A percentile compares a stretch with the other conserved stretches of the same genome.
phyloP scores from a whole-genome alignment of 345 rosid genomes.

The Rhodamnia argentea region DNA sequence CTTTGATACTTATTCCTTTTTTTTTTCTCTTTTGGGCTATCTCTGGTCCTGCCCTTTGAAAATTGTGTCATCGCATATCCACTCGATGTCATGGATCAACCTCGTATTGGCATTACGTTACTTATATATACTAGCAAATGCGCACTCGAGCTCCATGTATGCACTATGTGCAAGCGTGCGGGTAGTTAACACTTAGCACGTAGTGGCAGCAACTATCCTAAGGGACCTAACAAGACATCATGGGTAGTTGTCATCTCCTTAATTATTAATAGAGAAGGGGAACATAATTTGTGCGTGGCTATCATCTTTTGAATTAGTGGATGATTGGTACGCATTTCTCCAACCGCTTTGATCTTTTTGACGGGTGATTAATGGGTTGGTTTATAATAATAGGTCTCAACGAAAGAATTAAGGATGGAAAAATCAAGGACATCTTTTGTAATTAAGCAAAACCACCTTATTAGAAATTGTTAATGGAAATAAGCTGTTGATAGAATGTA shows the following conservation, averaged over 20 bases:
- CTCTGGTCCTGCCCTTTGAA: neutral
- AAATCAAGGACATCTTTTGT: neutral
- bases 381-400: neutral
- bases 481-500: neutral
- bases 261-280: neutral
- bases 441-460: neutral
- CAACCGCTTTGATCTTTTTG: neutral
- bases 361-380: neutral
- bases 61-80: neutral
- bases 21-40: neutral
- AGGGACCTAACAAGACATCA: neutral
- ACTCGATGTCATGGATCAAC: neutral
- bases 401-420: neutral
- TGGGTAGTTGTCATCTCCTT: neutral
- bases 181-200: neutral
- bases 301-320: neutral
- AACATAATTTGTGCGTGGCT: neutral
- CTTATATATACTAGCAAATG: neutral
- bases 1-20: neutral
- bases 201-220: neutral
- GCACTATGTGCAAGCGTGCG: neutral
- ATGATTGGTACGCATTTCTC: neutral
- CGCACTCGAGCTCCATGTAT: neutral
- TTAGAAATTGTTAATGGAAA: neutral
- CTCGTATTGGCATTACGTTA: neutral